These are phyloP conservation scores for Didymosphaeria variabile DNA, from an alignment of 2,329 filamentous ascomycete genomes.

Conservation along the genomic window DNA sequence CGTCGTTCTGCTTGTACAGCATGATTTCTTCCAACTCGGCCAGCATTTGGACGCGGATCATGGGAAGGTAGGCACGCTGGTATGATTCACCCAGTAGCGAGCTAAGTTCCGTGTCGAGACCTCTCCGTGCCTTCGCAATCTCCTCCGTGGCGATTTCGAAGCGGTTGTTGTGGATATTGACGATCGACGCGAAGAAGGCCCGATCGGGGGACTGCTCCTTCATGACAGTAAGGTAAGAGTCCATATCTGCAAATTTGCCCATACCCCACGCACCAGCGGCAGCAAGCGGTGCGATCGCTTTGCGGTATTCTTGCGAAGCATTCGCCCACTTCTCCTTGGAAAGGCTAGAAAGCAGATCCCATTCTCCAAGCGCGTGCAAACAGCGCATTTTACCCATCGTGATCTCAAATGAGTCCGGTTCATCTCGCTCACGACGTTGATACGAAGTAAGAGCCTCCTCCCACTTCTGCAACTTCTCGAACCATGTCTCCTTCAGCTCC, in stretches of 20 bases:
- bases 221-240: conserved; percentile 94
- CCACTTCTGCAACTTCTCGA: conserved; percentile 97
- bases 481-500: conserved; percentile 97
- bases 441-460: conserved; percentile 95
- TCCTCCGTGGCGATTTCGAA: conserved; percentile 90
- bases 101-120: conserved; percentile 92
- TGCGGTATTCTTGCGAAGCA: conserved; percentile 84
- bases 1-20: conserved; percentile 87
- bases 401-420: conserved; percentile 82
- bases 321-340: conserved; percentile 95
- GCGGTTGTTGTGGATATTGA: conserved; percentile 93
- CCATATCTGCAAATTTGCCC: conserved; percentile 98
- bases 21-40: conserved; percentile 98
- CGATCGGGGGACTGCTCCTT: conserved; percentile 92
- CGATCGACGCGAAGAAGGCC: conserved; percentile 96
- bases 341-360: conserved; percentile 89
- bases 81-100: conserved; percentile 98
- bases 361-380: conserved; percentile 94
- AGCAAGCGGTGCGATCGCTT: conserved; percentile 89
- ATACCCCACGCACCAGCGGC: conserved; percentile 97
- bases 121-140: conserved; percentile 91
- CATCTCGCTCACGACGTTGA: conserved; percentile 81
- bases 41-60: conserved; percentile 98
- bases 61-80: conserved; percentile 96
- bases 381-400: conserved; percentile 99